Base-by-base conservation (phyloP, 228 moss, liverwort and hornwort genomes). In the Sphagnum fallax region DNA sequence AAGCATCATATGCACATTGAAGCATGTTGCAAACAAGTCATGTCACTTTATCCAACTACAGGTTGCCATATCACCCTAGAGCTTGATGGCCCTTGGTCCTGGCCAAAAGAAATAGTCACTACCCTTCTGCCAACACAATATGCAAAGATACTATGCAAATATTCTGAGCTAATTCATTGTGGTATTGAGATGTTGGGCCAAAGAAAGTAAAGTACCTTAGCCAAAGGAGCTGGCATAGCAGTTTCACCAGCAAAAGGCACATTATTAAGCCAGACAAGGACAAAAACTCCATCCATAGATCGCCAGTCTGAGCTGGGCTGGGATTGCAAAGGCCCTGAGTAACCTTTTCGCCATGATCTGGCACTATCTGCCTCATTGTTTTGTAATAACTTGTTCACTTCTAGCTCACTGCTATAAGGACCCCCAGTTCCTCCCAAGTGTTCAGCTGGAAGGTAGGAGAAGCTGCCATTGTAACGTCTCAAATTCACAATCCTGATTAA, bases 231-330 rank as follows among this genome's bases (percentile, higher is more conserved):
- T 16, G 88, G 14, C 60, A 85, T 67, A 15, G 87, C 0, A 65
- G 82, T 74, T 63, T 82, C 73, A 52, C 77, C 76, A 16, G 83
- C 71, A 53, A 84, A 93, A 0, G 90, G 88, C 65, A 93, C 93
- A 77, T 97, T 97, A 57, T 89, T 89, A 6, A 93, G 87, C 93
- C 93, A 93, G 59, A 97, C 70, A 32, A 85, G 92, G 59, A 93
- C 81, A 52, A 93, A 93, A 60, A 88, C 74, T 4, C 97, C 97
- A 73, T 88, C 90, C 74, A 97, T 83, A 47, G 90, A 80, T 72
- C 91, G 86, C 97, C 93, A 97, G 32, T 81, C 77, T 18, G 72
- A 72, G 7, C 52, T 61, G 9, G 13, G 5, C 1, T 79, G 69
- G 61, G 73, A 59, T 53, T 65, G 76, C 53, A 77, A 9, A 13